Base-by-base conservation (phyloP, 2,329 filamentous ascomycete species). In the Epichloe brachyelytri region DNA sequence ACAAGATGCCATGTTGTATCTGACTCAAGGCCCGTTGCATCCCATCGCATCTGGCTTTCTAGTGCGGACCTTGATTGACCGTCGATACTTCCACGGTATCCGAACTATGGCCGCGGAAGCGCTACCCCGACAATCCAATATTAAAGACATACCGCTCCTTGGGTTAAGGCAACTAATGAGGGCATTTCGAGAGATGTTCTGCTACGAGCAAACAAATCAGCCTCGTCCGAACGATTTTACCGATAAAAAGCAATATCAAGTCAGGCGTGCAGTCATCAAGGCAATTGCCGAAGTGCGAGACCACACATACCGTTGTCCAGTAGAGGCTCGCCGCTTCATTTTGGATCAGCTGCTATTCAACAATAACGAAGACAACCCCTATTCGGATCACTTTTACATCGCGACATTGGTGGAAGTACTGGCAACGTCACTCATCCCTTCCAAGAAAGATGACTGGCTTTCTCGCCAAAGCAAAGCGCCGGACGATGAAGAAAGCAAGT, bases 71-170 rank as follows among this genome's bases (percentile, higher is more conserved):
- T 72, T 97, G 30, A 86, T 96, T 75, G 93, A 98, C 65, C 78
- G 78, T 45, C 83, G 93, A 39, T 98, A 98, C 66, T 98, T 93
- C 62, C 84, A 96, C 63, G 91, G 90, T 8, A 91, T 98, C 58
- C 84, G 93, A 20, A 83, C 83, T 4, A 84, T 93, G 74, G 93
- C 93, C 7, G 87, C 88, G 1, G 75, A 85, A 49, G 83, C 85
- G 46, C 72, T 98, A 36, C 81, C 87, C 7, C 82, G 81, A 49
- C 88, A 94, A 63, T 85, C 86, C 39, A 83, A 78, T 22, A 71
- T 74, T 49, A 77, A 83, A 52, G 79, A 83, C 50, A 63, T 70
- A 15, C 77, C 85, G 49, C 87, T 85, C 76, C 80, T 94, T 38
- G 91, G 93, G 2, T 73, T 91, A 54, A 83, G 80, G 50, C 91